These are phyloP conservation scores for Ceratobasidium sp. DNA, from an alignment of 1,284 basidiomycete species.

Conservation along the genomic window DNA sequence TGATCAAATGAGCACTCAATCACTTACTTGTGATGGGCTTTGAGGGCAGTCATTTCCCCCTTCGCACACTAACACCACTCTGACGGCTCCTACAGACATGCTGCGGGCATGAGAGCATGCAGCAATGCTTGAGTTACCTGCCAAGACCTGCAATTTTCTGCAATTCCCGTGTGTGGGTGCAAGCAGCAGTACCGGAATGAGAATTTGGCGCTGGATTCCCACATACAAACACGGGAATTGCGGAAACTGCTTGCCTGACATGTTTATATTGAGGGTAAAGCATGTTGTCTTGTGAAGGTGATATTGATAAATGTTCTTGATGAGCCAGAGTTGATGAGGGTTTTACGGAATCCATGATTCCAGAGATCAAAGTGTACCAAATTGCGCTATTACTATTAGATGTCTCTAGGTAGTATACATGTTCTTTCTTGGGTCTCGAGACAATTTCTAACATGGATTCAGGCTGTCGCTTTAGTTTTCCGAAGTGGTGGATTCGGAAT, in stretches of 20 bases:
- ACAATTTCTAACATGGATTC: not conserved
- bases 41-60: too few species aligned
- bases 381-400: not conserved
- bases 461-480: slow-evolving; percentile 5
- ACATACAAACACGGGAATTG: too few species aligned
- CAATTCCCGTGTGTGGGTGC: too few species aligned
- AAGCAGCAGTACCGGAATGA: too few species aligned
- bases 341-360: not conserved
- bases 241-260: not conserved
- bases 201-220: too few species aligned
- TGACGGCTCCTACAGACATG: too few species aligned
- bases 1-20: too few species aligned
- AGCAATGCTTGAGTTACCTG: too few species aligned
- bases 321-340: not conserved
- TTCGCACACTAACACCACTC: too few species aligned
- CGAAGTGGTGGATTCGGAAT: not conserved
- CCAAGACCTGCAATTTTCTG: too few species aligned
- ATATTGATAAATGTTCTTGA: slow-evolving; percentile 2
- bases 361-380: not conserved
- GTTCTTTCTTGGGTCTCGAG: not conserved
- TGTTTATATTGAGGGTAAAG: not conserved
- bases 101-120: too few species aligned
- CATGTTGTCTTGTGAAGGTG: not conserved
- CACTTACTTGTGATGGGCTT: too few species aligned
- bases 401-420: slow-evolving; percentile 20